Conservation (phyloP, 768 basidiomycete genomes). For the Leucocoprinus birnbaumii region DNA sequence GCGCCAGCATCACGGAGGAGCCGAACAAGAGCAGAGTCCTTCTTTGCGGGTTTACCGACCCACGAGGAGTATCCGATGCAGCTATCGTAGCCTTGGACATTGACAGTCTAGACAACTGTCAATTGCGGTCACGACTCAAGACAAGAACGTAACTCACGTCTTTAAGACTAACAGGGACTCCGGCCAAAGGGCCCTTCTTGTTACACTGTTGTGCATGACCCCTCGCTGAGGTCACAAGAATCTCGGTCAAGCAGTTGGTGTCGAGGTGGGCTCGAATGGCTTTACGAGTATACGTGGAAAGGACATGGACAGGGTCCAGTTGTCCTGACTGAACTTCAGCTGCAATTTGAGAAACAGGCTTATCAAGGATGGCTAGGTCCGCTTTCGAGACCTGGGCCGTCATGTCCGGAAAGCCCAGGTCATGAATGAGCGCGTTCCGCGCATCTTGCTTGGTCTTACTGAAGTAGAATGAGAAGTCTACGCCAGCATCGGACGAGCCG, state of each 20-base stretch:
- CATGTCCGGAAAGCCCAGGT: conserved; percentile 21
- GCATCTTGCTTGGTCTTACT: conserved; percentile 34
- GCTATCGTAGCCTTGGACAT: conserved; percentile 53
- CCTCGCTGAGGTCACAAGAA: conserved; percentile 44
- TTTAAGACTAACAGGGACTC: conserved; percentile 60
- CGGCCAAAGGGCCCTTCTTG: conserved; percentile 44
- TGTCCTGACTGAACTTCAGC: conserved; percentile 26
- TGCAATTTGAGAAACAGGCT: conserved; percentile 27
- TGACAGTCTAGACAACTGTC: conserved; percentile 34
- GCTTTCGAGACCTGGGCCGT: conserved; percentile 23
- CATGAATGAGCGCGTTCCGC: conserved; percentile 26
- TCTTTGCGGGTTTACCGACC: conserved; percentile 39
- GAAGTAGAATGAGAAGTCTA: background rate
- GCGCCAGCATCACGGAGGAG: conserved; percentile 62
- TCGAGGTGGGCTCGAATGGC: conserved; percentile 44
- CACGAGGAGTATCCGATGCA: conserved; percentile 57
- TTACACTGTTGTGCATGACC: conserved; percentile 31
- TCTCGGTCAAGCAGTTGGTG: conserved; percentile 63
- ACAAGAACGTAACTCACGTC: conserved; percentile 31
- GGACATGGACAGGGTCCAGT: conserved; percentile 29
- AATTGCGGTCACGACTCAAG: background rate
- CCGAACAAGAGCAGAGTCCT: conserved; percentile 48
- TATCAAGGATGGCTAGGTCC: conserved; percentile 28
- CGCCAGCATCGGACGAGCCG: background rate
- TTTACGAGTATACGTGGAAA: conserved; percentile 45